Evolutionary conservation across 2,329 filamentous ascomycete species (phyloP).

Genomic region (Arthrobotrys entomopaga): DNA sequence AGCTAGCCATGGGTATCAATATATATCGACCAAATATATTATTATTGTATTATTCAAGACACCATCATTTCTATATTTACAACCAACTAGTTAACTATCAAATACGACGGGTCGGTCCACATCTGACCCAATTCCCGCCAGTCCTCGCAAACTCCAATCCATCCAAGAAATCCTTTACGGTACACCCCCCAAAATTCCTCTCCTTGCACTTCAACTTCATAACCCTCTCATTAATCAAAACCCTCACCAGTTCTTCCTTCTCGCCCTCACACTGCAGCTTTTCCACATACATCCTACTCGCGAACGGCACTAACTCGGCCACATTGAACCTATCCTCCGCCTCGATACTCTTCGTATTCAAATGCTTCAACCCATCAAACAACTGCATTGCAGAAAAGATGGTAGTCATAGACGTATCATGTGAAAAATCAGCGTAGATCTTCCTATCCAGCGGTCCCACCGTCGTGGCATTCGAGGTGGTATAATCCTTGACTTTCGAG

Average conservation of each 20-base stretch:
- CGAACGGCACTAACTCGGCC: conserved; percentile 84
- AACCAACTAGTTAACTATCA: not conserved
- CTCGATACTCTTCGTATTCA: conserved; percentile 67
- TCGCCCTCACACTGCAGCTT: conserved; percentile 75
- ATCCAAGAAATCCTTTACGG: conserved; percentile 74
- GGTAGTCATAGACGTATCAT: conserved; percentile 86
- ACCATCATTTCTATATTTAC: no score
- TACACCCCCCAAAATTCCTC: conserved; percentile 77
- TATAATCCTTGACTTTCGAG: conserved; percentile 75
- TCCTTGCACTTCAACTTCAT: conserved; percentile 76
- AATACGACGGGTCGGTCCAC: conserved; percentile 60
- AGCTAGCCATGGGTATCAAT: no score
- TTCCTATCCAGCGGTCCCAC: conserved; percentile 73
- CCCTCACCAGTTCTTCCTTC: conserved; percentile 76
- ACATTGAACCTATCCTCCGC: conserved; percentile 74
- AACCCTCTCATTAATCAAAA: conserved; percentile 86
- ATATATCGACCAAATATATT: no score
- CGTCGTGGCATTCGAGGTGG: conserved; percentile 80
- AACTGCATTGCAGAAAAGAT: conserved; percentile 81
- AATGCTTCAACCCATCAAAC: conserved; percentile 72
- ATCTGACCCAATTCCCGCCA: conserved; percentile 79
- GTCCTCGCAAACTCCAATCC: conserved; percentile 77
- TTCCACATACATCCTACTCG: conserved; percentile 84
- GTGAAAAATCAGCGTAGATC: conserved; percentile 89
- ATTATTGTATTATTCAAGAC: no score